Conservation (phyloP, 768 basidiomycete genomes). For the Strobilomyces confusus region DNA sequence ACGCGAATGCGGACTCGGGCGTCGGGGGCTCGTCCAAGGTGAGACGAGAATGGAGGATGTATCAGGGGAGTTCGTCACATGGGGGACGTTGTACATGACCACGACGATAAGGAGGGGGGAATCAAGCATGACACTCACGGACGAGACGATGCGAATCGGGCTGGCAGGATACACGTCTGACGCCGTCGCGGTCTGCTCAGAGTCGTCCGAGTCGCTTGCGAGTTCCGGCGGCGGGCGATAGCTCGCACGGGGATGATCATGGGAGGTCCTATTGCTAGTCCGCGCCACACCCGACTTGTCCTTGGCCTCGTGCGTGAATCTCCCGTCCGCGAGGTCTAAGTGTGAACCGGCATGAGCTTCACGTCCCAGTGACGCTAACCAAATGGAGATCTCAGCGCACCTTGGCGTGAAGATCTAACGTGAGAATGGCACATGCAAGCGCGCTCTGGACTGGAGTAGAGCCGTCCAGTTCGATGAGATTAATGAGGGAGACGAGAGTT, state of each 20-base stretch:
- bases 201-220: conserved; percentile 11
- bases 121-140: conserved; percentile 13
- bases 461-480: background rate
- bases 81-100: background rate
- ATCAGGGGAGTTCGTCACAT: too few species aligned
- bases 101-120: background rate
- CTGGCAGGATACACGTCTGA: background rate
- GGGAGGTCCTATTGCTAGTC: background rate
- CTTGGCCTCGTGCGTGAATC: conserved; percentile 13
- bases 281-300: background rate
- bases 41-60: too few species aligned
- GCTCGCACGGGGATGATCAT: conserved; percentile 1
- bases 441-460: background rate
- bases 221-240: background rate
- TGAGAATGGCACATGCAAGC: conserved; percentile 11
- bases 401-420: conserved; percentile 4
- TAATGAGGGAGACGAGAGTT: background rate
- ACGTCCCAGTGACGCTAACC: background rate
- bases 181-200: background rate
- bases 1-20: too few species aligned
- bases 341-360: conserved; percentile 8
- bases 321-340: conserved; percentile 1
- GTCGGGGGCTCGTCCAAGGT: too few species aligned
- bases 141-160: background rate
- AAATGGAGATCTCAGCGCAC: conserved; percentile 5